Conservation (phyloP, 257 asterid species). For the Phtheirospermum japonicum region DNA sequence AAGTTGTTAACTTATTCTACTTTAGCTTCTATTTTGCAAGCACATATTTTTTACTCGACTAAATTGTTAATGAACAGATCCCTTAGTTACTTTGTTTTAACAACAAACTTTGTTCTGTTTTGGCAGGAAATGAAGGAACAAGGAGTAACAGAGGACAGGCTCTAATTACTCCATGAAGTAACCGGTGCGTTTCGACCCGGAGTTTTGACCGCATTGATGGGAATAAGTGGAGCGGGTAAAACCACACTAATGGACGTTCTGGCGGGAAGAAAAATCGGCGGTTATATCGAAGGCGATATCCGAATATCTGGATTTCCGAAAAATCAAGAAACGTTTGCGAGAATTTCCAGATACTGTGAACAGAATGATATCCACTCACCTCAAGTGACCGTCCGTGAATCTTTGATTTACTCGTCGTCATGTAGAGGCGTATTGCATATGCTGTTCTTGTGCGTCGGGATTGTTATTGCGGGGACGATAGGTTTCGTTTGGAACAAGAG, state of each 20-base stretch:
- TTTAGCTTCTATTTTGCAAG: not conserved
- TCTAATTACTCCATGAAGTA: slow-evolving; percentile 55
- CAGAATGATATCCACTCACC: slow-evolving; percentile 77
- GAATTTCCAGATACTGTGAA: slow-evolving; percentile 74
- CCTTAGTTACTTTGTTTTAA: not conserved
- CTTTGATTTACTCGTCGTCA: slow-evolving; percentile 48
- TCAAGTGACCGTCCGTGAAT: slow-evolving; percentile 66
- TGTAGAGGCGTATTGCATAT: slow-evolving; percentile 40
- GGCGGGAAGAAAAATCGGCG: slow-evolving; percentile 70
- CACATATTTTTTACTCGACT: too few species aligned
- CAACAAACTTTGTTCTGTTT: not conserved
- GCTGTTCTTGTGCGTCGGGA: slow-evolving; percentile 45
- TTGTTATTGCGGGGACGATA: slow-evolving; percentile 37
- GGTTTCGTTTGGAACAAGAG: slow-evolving; percentile 64
- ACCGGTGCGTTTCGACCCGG: slow-evolving; percentile 77
- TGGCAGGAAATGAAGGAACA: slow-evolving; percentile 69
- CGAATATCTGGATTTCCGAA: slow-evolving; percentile 70
- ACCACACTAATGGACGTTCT: slow-evolving; percentile 75
- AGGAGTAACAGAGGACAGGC: slow-evolving; percentile 58
- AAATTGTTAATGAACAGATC: not conserved
- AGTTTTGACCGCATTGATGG: slow-evolving; percentile 70
- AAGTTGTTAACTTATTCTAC: too few species aligned
- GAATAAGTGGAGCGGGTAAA: slow-evolving; percentile 76
- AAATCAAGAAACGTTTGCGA: slow-evolving; percentile 70
- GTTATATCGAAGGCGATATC: slow-evolving; percentile 64